Evolutionary conservation across 1,139 yeast species (phyloP).

Genomic region (Sugiyamaella xylanicola): DNA sequence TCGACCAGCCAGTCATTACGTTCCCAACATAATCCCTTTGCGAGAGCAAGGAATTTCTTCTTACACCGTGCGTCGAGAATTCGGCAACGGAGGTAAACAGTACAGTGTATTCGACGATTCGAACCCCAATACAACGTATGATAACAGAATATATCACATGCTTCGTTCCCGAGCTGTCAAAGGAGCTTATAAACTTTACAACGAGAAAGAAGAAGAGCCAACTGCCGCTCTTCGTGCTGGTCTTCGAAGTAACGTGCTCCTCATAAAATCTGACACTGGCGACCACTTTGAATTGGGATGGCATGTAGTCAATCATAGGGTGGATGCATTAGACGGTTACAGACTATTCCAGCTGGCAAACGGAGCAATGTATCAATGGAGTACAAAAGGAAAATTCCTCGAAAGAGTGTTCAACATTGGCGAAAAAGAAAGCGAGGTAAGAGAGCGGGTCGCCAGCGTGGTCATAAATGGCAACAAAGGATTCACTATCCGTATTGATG

Average conservation of each 20-base stretch:
- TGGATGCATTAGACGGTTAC: constrained; percentile 63
- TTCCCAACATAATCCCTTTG: constrained; percentile 56
- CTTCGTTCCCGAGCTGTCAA: constrained; percentile 63
- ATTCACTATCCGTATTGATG: constrained; percentile 57
- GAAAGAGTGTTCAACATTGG: constrained; percentile 60
- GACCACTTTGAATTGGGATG: constrained; percentile 62
- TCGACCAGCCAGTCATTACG: constrained; percentile 57
- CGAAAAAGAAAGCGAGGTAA: constrained; percentile 61
- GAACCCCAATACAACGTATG: constrained; percentile 35
- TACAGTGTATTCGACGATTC: constrained; percentile 57
- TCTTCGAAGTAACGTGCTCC: constrained; percentile 56
- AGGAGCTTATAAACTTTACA: constrained; percentile 63
- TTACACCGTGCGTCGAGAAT: constrained; percentile 54
- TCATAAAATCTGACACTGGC: constrained; percentile 51
- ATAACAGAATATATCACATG: constrained; percentile 53
- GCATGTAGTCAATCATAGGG: constrained; percentile 60
- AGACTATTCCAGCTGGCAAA: constrained; percentile 60
- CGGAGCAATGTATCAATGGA: constrained; percentile 66
- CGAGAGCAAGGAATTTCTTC: constrained; percentile 34
- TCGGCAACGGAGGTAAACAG: constrained; percentile 60
- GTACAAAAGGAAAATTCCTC: constrained; percentile 57
- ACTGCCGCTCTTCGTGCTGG: constrained; percentile 64
- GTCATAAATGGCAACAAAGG: constrained; percentile 53
- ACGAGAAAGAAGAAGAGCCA: constrained; percentile 56
- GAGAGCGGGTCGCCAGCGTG: constrained; percentile 59